A percentile compares a stretch with the other conserved stretches of the same genome.
phyloP scores from a whole-genome alignment of 176 grass and related monocot genomes.

The Ampelocalamus luodianensis region DNA sequence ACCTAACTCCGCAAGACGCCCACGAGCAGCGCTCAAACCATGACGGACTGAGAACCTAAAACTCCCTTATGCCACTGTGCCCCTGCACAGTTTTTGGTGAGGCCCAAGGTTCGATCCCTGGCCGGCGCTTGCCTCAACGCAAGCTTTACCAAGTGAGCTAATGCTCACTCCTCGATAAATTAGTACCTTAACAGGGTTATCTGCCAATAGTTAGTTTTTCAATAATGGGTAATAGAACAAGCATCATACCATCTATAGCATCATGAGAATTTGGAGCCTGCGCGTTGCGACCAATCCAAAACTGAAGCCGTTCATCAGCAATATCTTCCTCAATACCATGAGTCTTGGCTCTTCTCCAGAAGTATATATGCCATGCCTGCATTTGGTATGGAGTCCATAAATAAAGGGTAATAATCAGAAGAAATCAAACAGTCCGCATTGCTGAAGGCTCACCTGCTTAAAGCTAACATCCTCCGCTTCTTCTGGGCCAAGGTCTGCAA shows the following conservation, averaged over 20 bases:
- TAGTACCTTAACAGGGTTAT: background rate
- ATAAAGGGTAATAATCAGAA: conserved; percentile 27
- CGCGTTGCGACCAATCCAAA: conserved; percentile 79
- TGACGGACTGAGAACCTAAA: too few relatives aligned
- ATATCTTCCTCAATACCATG: conserved; percentile 96
- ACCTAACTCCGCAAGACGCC: too few relatives aligned
- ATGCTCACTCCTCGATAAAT: too few relatives aligned
- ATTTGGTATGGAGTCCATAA: conserved; percentile 27
- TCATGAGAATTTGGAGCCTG: conserved; percentile 92
- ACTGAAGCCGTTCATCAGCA: conserved; percentile 92
- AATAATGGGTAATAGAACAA: conserved; percentile 21
- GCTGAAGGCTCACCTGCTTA: conserved; percentile 73
- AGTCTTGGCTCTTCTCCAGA: conserved; percentile 93
- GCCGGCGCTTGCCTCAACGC: too few relatives aligned
- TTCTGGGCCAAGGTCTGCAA: conserved; percentile 86
- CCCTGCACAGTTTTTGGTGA: too few relatives aligned
- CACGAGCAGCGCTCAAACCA: too few relatives aligned
- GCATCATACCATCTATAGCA: conserved; percentile 78
- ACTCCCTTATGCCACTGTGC: too few relatives aligned
- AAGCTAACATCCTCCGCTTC: conserved; percentile 93
- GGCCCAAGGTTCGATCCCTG: too few relatives aligned
- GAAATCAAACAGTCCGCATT: conserved; percentile 37
- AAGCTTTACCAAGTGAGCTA: too few relatives aligned
- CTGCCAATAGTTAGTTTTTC: background rate
- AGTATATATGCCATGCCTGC: conserved; percentile 94